These are phyloP conservation scores for Letharia lupina DNA, from an alignment of 495 filamentous ascomycete species.

Conservation along the genomic window DNA sequence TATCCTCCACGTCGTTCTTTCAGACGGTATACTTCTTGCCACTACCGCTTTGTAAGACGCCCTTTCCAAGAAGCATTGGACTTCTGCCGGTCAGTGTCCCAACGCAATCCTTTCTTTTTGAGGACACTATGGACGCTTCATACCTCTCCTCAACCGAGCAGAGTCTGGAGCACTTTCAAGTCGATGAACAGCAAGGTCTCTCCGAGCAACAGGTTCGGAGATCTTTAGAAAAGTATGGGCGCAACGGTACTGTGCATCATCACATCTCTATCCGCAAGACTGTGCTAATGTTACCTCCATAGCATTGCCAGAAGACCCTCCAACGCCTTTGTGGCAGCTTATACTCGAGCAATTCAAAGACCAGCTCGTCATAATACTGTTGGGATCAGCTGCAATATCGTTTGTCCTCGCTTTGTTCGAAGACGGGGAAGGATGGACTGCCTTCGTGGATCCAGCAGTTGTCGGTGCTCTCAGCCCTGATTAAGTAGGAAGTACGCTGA, in stretches of 20 bases:
- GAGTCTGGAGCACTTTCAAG: constrained; percentile 63
- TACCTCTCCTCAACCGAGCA: constrained; percentile 60
- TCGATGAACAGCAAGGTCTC: constrained; percentile 58
- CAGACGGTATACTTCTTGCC: neutral
- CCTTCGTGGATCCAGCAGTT: constrained; percentile 96
- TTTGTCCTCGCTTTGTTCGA: constrained; percentile 93
- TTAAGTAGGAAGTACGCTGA: constrained; percentile 9
- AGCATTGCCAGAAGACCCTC: constrained; percentile 93
- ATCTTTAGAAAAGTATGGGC: constrained; percentile 61
- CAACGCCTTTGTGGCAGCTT: constrained; percentile 94
- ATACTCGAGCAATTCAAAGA: constrained; percentile 99
- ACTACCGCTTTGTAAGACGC: neutral
- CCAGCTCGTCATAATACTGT: constrained; percentile 90
- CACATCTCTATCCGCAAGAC: constrained; percentile 1
- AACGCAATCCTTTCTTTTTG: neutral
- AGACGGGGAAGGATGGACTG: constrained; percentile 86
- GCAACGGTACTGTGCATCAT: constrained; percentile 59
- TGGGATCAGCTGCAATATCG: constrained; percentile 89
- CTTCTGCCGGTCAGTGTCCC: neutral
- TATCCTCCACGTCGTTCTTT: constrained; percentile 7
- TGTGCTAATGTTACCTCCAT: constrained; percentile 17
- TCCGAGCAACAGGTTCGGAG: constrained; percentile 57
- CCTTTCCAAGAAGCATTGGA: neutral
- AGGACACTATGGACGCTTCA: constrained; percentile 76
- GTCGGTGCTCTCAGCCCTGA: constrained; percentile 42